Base-by-base conservation (phyloP, 1,284 basidiomycete species). In the Coniferiporia weirii region DNA sequence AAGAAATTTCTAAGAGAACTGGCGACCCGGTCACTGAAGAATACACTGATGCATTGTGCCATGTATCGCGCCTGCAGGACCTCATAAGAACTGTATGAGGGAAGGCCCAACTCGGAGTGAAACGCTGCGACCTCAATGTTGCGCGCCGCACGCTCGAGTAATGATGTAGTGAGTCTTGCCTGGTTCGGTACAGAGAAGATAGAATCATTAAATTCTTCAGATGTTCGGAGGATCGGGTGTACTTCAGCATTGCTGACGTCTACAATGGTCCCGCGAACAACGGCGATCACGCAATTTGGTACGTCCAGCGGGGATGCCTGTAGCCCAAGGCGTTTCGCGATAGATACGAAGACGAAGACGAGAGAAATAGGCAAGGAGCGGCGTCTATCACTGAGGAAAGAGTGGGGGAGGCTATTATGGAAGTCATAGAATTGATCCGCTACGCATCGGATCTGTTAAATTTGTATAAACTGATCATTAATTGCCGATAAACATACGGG, bases 341-440 rank as follows among this genome's bases (percentile, higher is more conserved):
- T 71, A 4, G 77, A 75, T 6, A 82, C 76, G 62, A 85, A 87
- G 32, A 84, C 67, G 68, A 80, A 83, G 48, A 80, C 79, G 34
- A 87, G 72, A 3, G 82, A 82, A 57, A 88, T 78, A 0, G 85
- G 84, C 51, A 86, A 77, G 0, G 82, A 79, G 9, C 68, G 69
- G 58, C 73, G 80, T 64, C 75, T 70, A 7, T 71, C 74, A 3
- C 71, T 74, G n/a, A 87, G 72, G 64, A 85, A 82, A 57, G 71
- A 67, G 64, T 85, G 84, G 2, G 85, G 82, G 60, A 85, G 84
- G 52, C 80, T 79, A 63, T 83, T 80, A 54, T 75, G 67, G 10
- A 82, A 66, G 35, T 74, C 59, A 62, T 76, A 72, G 64, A 79
- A 80, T 9, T 65, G 53, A 20, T 52, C 20, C 9, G 57, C 64